Conservation (phyloP, 108 stramenopile genomes). For the Skeletonema menzelii region DNA sequence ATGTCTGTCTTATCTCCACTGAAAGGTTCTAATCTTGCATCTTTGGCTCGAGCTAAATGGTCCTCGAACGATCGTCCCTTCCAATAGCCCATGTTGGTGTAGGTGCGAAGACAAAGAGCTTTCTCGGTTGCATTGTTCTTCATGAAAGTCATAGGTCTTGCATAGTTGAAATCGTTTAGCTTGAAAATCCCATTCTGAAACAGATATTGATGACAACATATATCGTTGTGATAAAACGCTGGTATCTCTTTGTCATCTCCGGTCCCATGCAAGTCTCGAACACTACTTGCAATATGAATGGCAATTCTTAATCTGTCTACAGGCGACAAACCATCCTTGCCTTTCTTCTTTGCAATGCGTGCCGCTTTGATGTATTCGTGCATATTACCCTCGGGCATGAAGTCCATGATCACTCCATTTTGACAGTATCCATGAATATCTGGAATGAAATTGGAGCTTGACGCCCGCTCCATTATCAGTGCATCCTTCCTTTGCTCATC, state of each 20-base stretch:
- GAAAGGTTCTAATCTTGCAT: background rate
- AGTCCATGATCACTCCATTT: conserved; percentile 46
- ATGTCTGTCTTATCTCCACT: conserved; percentile 33
- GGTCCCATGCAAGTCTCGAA: conserved; percentile 54
- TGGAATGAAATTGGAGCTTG: conserved; percentile 33
- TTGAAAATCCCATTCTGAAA: conserved; percentile 36
- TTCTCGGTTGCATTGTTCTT: conserved; percentile 5
- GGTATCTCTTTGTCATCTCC: conserved; percentile 42
- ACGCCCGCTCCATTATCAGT: conserved; percentile 29
- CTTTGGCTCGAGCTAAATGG: background rate
- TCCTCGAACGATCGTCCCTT: conserved; percentile 45
- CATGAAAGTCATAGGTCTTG: conserved; percentile 32
- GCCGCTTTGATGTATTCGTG: conserved; percentile 44
- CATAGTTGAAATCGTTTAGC: conserved; percentile 31
- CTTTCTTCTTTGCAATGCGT: conserved; percentile 11
- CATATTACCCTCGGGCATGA: conserved; percentile 50
- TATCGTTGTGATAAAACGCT: conserved; percentile 54
- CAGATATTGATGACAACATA: conserved; percentile 56
- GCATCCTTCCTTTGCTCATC: conserved; percentile 47
- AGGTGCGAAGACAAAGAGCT: conserved; percentile 11
- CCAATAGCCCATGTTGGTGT: conserved; percentile 34
- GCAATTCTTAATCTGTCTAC: conserved; percentile 14
- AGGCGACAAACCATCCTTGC: conserved; percentile 9
- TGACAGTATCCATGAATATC: conserved; percentile 41
- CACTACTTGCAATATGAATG: conserved; percentile 50